Base-by-base conservation (phyloP, 192 early-diverging fungal genomes). In the Podila horticola region DNA sequence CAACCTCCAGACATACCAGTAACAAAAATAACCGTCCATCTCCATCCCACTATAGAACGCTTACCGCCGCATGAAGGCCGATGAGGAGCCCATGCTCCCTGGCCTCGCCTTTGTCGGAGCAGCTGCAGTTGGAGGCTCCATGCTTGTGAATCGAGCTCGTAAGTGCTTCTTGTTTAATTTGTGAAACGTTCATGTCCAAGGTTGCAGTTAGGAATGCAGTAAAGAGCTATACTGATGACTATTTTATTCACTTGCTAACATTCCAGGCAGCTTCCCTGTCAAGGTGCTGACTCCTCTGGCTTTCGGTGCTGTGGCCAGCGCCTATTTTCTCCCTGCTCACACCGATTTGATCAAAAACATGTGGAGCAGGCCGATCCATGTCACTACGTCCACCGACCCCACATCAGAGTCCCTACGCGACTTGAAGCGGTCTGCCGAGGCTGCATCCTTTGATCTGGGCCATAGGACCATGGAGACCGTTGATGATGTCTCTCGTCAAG, bases 291-390 rank as follows among this genome's bases (percentile, higher is more conserved):
- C 71, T 33, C 77, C 77, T 2, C 49, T 81, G 41, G 58, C 67
- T 3, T 36, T 81, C 5, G 77, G 60, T 31, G 71, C 77, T 15
- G 45, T 59, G 13, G 28, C 66, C 2, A 71, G 77, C 26, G 13
- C 51, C 33, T 81, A 81, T 49, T 81, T 81, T 58, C 60, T 81
- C 8, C 77, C 77, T 0, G 67, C 62, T 2, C 77, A 81, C 45
- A 45, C 67, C 2, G 58, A 64, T 5, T 29, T 64, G 12, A 12
- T 81, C 41, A 72, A 60, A 30, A 31, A 26, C 26, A 24, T 22
- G 15, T 12, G 30, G n/a, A n/a, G 29, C 62, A 33, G 13, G 8
- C 62, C 63, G 34, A 5, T 65, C 2, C 19, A 48, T 19, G 52
- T 52, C 30, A 45, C 64, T 12, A 34, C 49, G 3, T 28, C 74